Percentiles rank a stretch among this genome's conserved stretches.
phyloP scores from a whole-genome alignment of 495 filamentous ascomycete species.

The Stereocaulon alpinum region DNA sequence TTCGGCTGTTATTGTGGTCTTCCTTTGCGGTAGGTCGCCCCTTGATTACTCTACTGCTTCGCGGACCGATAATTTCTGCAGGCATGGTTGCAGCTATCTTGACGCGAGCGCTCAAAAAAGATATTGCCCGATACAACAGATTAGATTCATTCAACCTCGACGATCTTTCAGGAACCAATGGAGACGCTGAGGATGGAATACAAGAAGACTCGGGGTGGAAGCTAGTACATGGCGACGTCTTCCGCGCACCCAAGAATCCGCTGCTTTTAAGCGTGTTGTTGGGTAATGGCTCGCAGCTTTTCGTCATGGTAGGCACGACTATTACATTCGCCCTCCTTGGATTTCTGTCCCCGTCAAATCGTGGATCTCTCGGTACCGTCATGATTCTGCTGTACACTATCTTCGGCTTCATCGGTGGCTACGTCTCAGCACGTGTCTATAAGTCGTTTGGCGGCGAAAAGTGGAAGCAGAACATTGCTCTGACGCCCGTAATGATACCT shows the following conservation, averaged over 20 bases:
- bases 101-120: slow-evolving; percentile 75
- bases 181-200: slow-evolving; percentile 76
- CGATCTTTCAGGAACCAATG: slow-evolving; percentile 64
- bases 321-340: slow-evolving; percentile 89
- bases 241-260: slow-evolving; percentile 73
- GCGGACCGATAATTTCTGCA: not conserved
- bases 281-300: slow-evolving; percentile 89
- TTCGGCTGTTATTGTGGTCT: slow-evolving; percentile 83
- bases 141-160: slow-evolving; percentile 79
- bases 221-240: slow-evolving; percentile 94
- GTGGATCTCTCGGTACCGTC: slow-evolving; percentile 82
- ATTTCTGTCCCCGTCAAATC: slow-evolving; percentile 89
- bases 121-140: slow-evolving; percentile 91
- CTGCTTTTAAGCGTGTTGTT: slow-evolving; percentile 79
- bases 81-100: slow-evolving; percentile 79
- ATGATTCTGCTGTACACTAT: slow-evolving; percentile 88
- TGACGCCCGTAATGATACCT: slow-evolving; percentile 79
- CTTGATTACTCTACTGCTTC: not conserved
- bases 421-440: slow-evolving; percentile 79
- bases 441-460: slow-evolving; percentile 83
- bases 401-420: slow-evolving; percentile 87
- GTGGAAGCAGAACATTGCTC: slow-evolving; percentile 86
- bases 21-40: slow-evolving; percentile 51
- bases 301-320: slow-evolving; percentile 93
- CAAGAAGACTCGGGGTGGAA: slow-evolving; percentile 99